Base-by-base conservation (phyloP, 2,329 filamentous ascomycete species). In the Talaromyces atroroseus region DNA sequence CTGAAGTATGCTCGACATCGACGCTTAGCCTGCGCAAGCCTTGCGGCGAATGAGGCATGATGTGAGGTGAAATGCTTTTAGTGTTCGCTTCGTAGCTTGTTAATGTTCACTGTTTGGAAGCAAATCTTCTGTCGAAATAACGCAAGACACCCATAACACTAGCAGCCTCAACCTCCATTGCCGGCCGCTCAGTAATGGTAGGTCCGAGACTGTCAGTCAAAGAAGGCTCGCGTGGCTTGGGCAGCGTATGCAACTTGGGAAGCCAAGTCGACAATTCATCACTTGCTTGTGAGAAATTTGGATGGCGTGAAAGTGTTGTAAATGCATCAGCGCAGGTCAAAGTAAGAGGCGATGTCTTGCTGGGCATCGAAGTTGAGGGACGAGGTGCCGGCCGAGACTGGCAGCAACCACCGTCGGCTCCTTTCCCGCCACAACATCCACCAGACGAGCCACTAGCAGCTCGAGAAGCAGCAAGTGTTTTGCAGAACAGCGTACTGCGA, bases 81-180 rank as follows among this genome's bases (percentile, higher is more conserved):
- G 45, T 34, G 12, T 49, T 26, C 18, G 7, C 20, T 40, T 26
- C 20, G 18, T 29, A 24, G 3, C 36, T 48, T 32, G 18, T 26
- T 16, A 3, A 29, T 16, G 16, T 20, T 23, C 47, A 45, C 64
- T 65, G 71, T 66, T 73, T 73, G 52, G 73, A 71, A 38, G 72
- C 71, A 56, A 92, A 92, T 54, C 88, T 77, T 50, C 89, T 80
- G 65, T 92, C 88, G 72, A 92, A 92, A 61, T 88, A 86, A 70
- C 88, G 89, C 58, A 92, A 73, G n/a, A 91, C 88, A 44, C 86
- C 87, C 88, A 92, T 91, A 54, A 92, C 90, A 69, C 88, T 91
- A 0, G 88, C 88, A 6, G 88, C 87, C 72, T 92, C 88, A 16
- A 92, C 87, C 68, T 92, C 88, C 64, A 91, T 84, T 1, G 88